Percentiles rank a stretch among this genome's conserved stretches.
Conservation (phyloP, 345 rosid species). For the Jatropha curcas region DNA sequence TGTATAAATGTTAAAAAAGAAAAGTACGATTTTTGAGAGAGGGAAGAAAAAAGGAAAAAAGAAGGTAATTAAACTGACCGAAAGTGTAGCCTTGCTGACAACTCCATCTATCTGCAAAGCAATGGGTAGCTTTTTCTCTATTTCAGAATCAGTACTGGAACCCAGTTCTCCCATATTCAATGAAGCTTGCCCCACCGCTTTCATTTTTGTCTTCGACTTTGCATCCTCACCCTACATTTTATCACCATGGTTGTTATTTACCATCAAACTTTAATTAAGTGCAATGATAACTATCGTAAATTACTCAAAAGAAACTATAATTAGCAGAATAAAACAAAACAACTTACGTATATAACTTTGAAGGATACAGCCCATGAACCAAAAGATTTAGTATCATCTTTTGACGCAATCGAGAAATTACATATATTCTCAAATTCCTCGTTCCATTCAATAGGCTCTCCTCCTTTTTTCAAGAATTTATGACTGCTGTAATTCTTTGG, state of each 20-base stretch:
- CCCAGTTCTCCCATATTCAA: constrained; percentile 37
- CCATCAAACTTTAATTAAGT: too few species aligned
- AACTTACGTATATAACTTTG: constrained; percentile 33
- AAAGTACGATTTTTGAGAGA: too few species aligned
- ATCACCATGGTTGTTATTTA: too few species aligned
- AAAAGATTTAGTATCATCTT: constrained; percentile 11
- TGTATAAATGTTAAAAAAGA: too few species aligned
- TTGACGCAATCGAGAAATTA: constrained; percentile 11
- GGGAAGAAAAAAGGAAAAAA: too few species aligned
- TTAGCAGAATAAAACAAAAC: not conserved
- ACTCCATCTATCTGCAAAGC: constrained; percentile 22
- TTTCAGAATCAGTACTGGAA: constrained; percentile 20
- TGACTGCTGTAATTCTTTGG: constrained; percentile 15
- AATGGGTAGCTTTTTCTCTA: constrained; percentile 27
- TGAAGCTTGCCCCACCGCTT: constrained; percentile 19
- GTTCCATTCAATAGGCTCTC: constrained; percentile 30
- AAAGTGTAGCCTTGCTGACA: constrained; percentile 26
- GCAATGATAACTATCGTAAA: too few species aligned
- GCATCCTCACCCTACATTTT: constrained; percentile 23
- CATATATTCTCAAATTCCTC: constrained; percentile 37
- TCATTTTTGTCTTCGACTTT: constrained; percentile 20
- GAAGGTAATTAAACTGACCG: constrained; percentile 27
- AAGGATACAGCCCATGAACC: constrained; percentile 38
- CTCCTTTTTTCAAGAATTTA: constrained; percentile 19
- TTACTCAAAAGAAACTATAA: constrained; percentile 3